These are phyloP conservation scores for Alternaria tenuissima DNA, from an alignment of 2,329 filamentous ascomycete genomes.

Conservation along the genomic window DNA sequence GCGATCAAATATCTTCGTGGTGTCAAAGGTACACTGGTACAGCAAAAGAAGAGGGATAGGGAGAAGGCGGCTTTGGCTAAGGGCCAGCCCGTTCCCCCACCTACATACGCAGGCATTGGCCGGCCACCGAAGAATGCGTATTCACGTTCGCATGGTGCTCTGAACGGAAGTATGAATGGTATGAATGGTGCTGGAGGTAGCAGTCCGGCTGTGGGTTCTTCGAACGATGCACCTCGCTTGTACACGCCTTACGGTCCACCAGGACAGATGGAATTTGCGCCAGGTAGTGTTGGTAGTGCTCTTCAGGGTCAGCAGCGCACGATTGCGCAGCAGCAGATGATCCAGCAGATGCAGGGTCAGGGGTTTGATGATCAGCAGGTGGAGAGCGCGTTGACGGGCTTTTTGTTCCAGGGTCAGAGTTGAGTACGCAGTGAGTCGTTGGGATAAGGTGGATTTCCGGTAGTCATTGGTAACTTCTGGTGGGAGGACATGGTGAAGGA, in stretches of 20 bases:
- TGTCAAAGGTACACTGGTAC: constrained; percentile 64
- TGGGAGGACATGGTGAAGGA: background rate
- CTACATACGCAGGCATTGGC: background rate
- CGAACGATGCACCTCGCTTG: background rate
- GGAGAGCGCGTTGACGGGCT: constrained; percentile 38
- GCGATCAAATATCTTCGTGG: constrained; percentile 66
- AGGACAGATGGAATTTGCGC: background rate
- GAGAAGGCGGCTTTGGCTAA: constrained; percentile 37
- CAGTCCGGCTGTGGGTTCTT: background rate
- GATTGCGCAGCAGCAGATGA: constrained; percentile 17
- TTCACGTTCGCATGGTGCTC: background rate
- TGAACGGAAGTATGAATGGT: background rate
- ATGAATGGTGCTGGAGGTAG: background rate
- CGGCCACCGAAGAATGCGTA: constrained; percentile 2
- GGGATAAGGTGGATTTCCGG: background rate
- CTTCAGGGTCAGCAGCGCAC: constrained; percentile 3
- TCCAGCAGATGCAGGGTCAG: constrained; percentile 17
- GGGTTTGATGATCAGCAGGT: constrained; percentile 36
- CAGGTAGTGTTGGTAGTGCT: constrained; percentile 17
- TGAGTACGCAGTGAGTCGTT: background rate
- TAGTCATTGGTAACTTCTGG: background rate
- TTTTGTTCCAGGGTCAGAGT: constrained; percentile 32
- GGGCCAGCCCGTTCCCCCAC: constrained; percentile 1
- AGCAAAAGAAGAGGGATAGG: constrained; percentile 57
- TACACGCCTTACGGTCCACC: background rate